Conservation (phyloP, 768 basidiomycete species). For the Suillus paluster region DNA sequence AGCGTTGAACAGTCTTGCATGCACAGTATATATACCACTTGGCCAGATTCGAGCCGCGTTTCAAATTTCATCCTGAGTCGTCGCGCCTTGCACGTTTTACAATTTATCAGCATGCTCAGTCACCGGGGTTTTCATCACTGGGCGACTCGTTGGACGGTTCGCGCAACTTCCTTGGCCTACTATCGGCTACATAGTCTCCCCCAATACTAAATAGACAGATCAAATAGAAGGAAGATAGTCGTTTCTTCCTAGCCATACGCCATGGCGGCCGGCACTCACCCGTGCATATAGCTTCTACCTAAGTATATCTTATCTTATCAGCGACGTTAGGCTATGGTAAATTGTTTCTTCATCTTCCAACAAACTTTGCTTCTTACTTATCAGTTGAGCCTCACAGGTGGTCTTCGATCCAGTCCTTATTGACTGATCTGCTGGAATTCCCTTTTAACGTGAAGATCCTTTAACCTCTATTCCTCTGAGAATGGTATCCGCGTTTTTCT, state of each 20-base stretch:
- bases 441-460: background rate
- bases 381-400: background rate
- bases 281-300: background rate
- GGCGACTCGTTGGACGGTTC: no score
- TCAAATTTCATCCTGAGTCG: no score
- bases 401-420: background rate
- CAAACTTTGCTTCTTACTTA: conserved; percentile 1
- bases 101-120: no score
- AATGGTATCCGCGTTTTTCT: conserved; percentile 72
- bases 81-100: no score
- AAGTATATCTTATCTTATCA: conserved; percentile 4
- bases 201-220: no score
- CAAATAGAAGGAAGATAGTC: background rate
- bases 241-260: background rate
- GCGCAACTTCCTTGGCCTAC: background rate
- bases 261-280: no score
- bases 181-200: background rate
- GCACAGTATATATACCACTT: no score
- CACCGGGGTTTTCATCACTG: no score
- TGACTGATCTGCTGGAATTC: background rate
- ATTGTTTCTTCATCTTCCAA: no score
- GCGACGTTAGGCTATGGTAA: background rate
- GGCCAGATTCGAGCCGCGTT: no score
- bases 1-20: no score
- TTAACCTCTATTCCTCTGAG: background rate